phyloP scores from a whole-genome alignment of 192 early-diverging fungal species.

The Gaertneriomyces semiglobifer region DNA sequence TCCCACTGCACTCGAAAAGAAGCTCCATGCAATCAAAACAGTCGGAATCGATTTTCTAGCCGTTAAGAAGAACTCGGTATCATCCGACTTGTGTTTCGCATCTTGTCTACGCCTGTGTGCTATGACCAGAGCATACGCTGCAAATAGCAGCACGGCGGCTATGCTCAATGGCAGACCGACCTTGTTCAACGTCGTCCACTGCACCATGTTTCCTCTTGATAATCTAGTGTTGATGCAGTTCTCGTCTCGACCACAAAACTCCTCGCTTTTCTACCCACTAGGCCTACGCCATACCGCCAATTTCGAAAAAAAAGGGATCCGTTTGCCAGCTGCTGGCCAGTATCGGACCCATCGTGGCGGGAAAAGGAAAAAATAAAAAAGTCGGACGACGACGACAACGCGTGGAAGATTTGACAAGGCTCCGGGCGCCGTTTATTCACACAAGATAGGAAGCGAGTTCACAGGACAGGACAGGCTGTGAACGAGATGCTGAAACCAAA shows the following conservation, averaged over 20 bases:
- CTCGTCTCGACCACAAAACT: too few relatives aligned
- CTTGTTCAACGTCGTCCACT: slow-evolving; percentile 2
- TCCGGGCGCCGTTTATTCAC: background rate
- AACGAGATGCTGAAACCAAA: slow-evolving; percentile 36
- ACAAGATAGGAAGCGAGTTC: background rate
- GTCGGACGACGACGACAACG: too few relatives aligned
- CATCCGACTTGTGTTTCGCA: background rate
- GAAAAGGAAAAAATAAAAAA: too few relatives aligned
- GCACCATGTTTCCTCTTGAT: too few relatives aligned
- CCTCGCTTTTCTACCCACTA: too few relatives aligned
- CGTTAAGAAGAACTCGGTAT: slow-evolving; percentile 48
- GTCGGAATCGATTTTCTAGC: slow-evolving; percentile 38
- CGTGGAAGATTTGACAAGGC: too few relatives aligned
- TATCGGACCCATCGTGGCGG: too few relatives aligned
- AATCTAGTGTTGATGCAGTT: too few relatives aligned
- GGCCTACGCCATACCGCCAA: too few relatives aligned
- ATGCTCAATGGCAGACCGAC: slow-evolving; percentile 18
- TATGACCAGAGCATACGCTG: slow-evolving; percentile 20
- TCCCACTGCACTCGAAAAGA: slow-evolving; percentile 45
- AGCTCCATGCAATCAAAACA: slow-evolving; percentile 33
- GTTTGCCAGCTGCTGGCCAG: too few relatives aligned
- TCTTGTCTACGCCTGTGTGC: background rate
- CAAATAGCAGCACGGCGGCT: slow-evolving; percentile 27
- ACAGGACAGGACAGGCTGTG: background rate
- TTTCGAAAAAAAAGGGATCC: too few relatives aligned